Percentiles rank a stretch among this genome's conserved stretches.
phyloP scores from a whole-genome alignment of 1,284 basidiomycete genomes.

The Grifola frondosa region DNA sequence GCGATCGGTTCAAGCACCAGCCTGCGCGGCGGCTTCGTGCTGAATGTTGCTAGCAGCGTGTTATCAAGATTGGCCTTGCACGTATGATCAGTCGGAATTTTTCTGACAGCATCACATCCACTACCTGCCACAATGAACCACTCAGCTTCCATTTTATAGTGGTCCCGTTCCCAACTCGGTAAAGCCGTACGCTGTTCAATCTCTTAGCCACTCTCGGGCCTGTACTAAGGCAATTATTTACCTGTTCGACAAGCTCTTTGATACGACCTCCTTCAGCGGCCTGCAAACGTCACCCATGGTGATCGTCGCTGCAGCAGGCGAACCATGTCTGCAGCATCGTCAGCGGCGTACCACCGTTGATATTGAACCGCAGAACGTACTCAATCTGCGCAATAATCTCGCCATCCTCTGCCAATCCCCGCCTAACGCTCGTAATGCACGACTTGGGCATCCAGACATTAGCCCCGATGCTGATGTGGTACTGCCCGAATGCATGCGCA shows the following conservation, averaged over 20 bases:
- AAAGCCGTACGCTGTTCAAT: conserved; percentile 19
- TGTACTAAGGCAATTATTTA: conserved; percentile 6
- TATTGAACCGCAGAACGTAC: conserved; percentile 18
- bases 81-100: too few species aligned
- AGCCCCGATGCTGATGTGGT: conserved; percentile 27
- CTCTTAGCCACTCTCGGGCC: not conserved
- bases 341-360: not conserved
- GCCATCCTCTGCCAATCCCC: conserved; percentile 22
- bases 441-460: conserved; percentile 28
- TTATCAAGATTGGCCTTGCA: conserved; percentile 19
- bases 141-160: conserved; percentile 26
- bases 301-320: conserved; percentile 18
- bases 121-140: too few species aligned
- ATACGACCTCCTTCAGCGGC: conserved; percentile 22
- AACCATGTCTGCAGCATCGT: conserved; percentile 3
- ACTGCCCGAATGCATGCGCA: conserved; percentile 9
- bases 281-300: conserved; percentile 18
- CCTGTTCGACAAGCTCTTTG: conserved; percentile 23
- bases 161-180: conserved; percentile 20
- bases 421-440: conserved; percentile 23
- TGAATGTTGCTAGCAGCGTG: conserved; percentile 22
- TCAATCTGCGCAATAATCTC: conserved; percentile 26
- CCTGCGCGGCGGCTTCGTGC: conserved; percentile 17
- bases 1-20: conserved; percentile 24
- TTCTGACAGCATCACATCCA: too few species aligned